Conservation (phyloP, 352 stramenopile genomes). For the Phytophthora podocarpi region DNA sequence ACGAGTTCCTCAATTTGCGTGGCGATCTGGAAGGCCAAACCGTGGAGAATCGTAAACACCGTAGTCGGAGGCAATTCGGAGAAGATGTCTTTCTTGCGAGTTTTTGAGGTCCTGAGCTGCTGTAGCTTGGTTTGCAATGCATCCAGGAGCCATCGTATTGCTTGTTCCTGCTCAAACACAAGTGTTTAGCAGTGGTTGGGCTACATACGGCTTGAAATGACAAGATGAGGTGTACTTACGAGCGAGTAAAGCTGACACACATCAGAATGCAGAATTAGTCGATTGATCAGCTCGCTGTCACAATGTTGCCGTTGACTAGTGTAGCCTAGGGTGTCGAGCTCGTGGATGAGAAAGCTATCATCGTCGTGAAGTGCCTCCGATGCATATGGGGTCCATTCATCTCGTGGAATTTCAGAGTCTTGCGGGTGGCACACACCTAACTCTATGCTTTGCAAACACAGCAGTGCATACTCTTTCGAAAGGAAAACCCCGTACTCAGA, state of each 20-base stretch:
- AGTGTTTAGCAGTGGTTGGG: not conserved
- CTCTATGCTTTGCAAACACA: slow-evolving; percentile 13
- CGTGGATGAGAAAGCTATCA: slow-evolving; percentile 36
- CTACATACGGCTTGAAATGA: not conserved
- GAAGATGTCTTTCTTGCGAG: not conserved
- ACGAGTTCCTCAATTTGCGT: slow-evolving; percentile 23
- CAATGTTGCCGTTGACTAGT: not conserved
- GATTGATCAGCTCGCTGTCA: slow-evolving; percentile 4
- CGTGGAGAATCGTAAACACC: slow-evolving; percentile 11
- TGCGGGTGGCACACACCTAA: not conserved
- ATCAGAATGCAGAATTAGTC: slow-evolving; percentile 18
- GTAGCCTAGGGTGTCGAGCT: slow-evolving; percentile 14
- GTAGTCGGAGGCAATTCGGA: not conserved
- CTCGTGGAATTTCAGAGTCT: not conserved
- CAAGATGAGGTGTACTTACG: slow-evolving; percentile 18
- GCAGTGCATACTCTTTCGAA: slow-evolving; percentile 25
- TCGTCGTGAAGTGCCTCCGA: slow-evolving; percentile 11
- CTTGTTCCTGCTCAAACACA: slow-evolving; percentile 11
- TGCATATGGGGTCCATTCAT: slow-evolving; percentile 37
- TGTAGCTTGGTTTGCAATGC: slow-evolving; percentile 4
- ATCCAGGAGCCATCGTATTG: slow-evolving; percentile 20
- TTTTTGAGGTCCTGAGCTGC: not conserved
- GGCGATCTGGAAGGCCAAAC: slow-evolving; percentile 19
- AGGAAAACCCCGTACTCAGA: slow-evolving; percentile 42
- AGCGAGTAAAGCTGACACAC: slow-evolving; percentile 35